Percentiles rank a stretch among this genome's conserved stretches.
phyloP scores from a whole-genome alignment of 208 protist species.

The Leishmania braziliensis region DNA sequence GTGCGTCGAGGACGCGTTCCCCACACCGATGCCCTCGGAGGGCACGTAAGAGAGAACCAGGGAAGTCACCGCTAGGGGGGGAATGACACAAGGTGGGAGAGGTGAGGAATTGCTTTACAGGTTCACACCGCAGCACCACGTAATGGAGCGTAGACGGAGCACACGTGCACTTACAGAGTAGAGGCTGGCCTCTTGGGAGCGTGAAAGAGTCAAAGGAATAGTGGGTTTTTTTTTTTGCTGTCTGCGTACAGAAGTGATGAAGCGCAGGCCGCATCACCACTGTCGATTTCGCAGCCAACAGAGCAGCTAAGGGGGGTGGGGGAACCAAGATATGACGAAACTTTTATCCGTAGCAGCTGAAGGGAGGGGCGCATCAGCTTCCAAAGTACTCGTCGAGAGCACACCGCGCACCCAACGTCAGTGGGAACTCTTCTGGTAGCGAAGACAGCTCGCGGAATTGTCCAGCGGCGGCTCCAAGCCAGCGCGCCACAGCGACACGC shows the following conservation, averaged over 20 bases:
- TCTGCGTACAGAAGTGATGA: background rate
- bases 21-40: background rate
- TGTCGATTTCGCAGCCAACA: background rate
- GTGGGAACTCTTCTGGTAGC: background rate
- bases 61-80: background rate
- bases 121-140: background rate
- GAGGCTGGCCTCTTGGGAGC: background rate
- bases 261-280: background rate
- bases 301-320: background rate
- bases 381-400: constrained; percentile 9
- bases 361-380: background rate
- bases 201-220: background rate
- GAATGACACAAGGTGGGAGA: background rate
- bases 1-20: background rate
- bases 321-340: background rate
- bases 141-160: background rate
- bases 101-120: background rate
- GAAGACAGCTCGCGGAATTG: background rate
- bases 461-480: constrained; percentile 19
- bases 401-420: background rate
- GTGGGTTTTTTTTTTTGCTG: background rate
- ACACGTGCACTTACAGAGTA: background rate
- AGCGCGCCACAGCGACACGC: constrained; percentile 49
- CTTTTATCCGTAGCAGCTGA: background rate
- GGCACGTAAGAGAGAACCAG: too few species aligned